Evolutionary conservation across 805 yeast species (phyloP).

Genomic region (Kodamaea kaohsiungensis): DNA sequence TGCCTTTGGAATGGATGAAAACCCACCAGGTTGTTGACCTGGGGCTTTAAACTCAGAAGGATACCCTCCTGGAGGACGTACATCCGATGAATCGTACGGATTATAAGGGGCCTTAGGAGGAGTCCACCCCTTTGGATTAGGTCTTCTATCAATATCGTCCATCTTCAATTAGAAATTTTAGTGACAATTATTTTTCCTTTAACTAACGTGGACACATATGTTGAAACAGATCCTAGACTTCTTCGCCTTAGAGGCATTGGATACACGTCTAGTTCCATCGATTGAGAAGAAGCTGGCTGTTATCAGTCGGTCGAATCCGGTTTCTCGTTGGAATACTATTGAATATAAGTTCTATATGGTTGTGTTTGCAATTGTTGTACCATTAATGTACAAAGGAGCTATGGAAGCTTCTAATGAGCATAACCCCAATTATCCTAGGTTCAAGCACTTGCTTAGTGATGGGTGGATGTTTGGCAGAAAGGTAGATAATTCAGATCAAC

Average conservation of each 20-base stretch:
- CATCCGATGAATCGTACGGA: constrained; percentile 78
- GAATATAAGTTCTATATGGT: constrained; percentile 74
- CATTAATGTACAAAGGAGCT: constrained; percentile 80
- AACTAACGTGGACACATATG: constrained; percentile 1
- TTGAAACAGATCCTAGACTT: constrained; percentile 29
- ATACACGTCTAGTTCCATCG: constrained; percentile 49
- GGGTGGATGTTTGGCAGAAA: constrained; percentile 93
- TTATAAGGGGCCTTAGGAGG: constrained; percentile 84
- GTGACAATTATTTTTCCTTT: constrained; percentile 1
- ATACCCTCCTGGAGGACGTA: constrained; percentile 79
- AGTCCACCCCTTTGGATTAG: constrained; percentile 78
- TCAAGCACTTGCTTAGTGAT: constrained; percentile 57
- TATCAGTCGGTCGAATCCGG: constrained; percentile 33
- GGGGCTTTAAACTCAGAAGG: constrained; percentile 80
- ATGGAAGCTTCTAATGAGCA: constrained; percentile 75
- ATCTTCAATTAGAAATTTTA: neutral
- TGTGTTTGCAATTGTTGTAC: constrained; percentile 69
- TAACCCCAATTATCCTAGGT: constrained; percentile 70
- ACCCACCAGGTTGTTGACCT: constrained; percentile 54
- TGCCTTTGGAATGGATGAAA: constrained; percentile 60
- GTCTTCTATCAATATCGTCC: constrained; percentile 53
- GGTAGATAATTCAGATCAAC: constrained; percentile 91
- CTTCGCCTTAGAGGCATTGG: constrained; percentile 54
- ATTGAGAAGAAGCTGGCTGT: constrained; percentile 30
- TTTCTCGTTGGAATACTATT: constrained; percentile 69